These are phyloP conservation scores for Picea glauca DNA, from an alignment of 75 land plant species.

Conservation along the genomic window DNA sequence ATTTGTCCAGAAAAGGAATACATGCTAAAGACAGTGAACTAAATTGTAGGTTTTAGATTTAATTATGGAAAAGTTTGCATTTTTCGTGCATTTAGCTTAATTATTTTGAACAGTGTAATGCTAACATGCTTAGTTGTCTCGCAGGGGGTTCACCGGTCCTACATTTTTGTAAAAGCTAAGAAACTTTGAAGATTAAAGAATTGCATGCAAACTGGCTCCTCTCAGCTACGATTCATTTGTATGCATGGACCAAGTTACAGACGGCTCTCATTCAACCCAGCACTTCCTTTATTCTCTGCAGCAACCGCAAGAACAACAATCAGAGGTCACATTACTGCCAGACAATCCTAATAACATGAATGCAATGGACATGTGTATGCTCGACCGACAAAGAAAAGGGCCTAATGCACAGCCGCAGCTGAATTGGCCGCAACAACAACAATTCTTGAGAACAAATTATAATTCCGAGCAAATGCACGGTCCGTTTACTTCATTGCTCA, in stretches of 20 bases:
- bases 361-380: not conserved
- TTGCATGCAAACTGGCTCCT: conserved; percentile 1
- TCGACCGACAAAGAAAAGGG: not conserved
- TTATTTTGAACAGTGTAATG: no score
- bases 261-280: not conserved
- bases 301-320: not conserved
- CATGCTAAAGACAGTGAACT: no score
- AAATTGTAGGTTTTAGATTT: no score
- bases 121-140: no score
- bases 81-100: no score
- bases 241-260: conserved; percentile 8
- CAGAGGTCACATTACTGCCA: conserved; percentile 4
- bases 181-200: no score
- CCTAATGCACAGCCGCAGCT: not conserved
- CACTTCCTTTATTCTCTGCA: not conserved
- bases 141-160: no score
- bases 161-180: no score
- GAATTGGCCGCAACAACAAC: not conserved
- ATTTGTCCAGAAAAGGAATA: no score
- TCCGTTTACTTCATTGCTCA: not conserved
- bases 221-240: conserved; percentile 4
- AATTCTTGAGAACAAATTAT: not conserved
- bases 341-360: not conserved
- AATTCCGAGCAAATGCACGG: not conserved
- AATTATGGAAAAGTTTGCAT: no score